Base-by-base conservation (phyloP, 1,284 basidiomycete species). In the Naganishia albida region DNA sequence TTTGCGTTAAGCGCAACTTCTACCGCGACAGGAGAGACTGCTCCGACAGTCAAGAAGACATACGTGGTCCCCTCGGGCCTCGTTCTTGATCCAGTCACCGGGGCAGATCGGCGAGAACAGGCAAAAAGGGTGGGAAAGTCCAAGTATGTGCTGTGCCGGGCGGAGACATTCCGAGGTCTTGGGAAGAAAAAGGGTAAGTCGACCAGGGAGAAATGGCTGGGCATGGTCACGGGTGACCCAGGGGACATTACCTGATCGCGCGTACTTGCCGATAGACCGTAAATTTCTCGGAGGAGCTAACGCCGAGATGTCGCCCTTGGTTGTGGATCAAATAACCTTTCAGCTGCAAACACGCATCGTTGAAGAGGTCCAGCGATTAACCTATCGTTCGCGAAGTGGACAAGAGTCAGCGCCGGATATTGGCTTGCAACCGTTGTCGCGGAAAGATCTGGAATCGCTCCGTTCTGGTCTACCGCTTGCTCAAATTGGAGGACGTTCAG, bases 41-140 rank as follows among this genome's bases (percentile, higher is more conserved):
- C 8, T 18, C 18, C 46, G 15, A 6, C 46, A 2, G 26, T 30
- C 7, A 49, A 23, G 23, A 60, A 60, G n/a, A 49, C 57, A 16
- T 60, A 60, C 46, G 18, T 60, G n/a, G 46, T 60, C 10, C 57
- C 57, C 4, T 56, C 54, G 8, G 42, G 25, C 42, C 54, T 56
- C n/a, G 4, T 56, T 28, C 40, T n/a, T 44, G 25, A 4, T 8
- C 12, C 23, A 6, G 7, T 7, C 7, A 28, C 15, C 18, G 10
- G 20, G 28, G n/a, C 44, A 23, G 16, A 2, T 34, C 40, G 55
- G n/a, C 34, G 34, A 34, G 34, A 16, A 28, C 8, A 6, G 12
- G 7, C 10, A 15, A 28, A n/a, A 50, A 26, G 10, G 20, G 34
- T 60, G 34, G 57, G 57, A 7, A 60, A 60, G 25, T 60, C 57